Base-by-base conservation (phyloP, 805 yeast species). In the Groenewaldozyma tartarivorans region DNA sequence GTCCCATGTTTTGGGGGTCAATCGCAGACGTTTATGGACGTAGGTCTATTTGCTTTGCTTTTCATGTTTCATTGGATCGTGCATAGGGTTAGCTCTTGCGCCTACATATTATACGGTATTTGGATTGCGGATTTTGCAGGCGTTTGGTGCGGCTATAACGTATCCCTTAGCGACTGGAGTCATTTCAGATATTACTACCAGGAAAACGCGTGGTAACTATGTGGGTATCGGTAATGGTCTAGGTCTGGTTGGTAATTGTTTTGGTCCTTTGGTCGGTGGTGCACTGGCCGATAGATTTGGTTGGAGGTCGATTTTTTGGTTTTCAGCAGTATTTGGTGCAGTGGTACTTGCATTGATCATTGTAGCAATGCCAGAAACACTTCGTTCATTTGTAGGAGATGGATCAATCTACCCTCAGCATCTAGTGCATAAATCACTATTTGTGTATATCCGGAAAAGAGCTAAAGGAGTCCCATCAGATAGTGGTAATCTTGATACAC, bases 81-180 rank as follows among this genome's bases (percentile, higher is more conserved):
- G 81, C 57, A 57, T 81, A 29, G 92, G 82, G 0, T 57, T 86
- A 11, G 84, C 94, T 0, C 63, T 69, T 19, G 61, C 77, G 1
- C 60, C 74, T 17, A 68, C 62, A 1, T 82, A 76, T 54, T 73
- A 81, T 61, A 65, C 75, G 20, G 61, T 86, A n/a, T 59, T 81
- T 4, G 72, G 79, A 1, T 61, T 86, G 27, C 62, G 95, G 46
- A 75, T 85, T 57, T 48, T 82, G n/a, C 88, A 84, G 53, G 87
- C 94, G 0, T 68, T 79, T 5, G 86, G 83, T 11, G 78, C 79
- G 4, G 78, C 92, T 0, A 86, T 94, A 0, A 72, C 84, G 2
- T 72, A 84, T 19, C 77, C 94, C 1, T 69, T 85, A 2, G 68
- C 71, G 31, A 68, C 79, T 2, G 92, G 92, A 1, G 69, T 79